Base-by-base conservation (phyloP, 2,329 filamentous ascomycete genomes). In the Chaetomium globosum region DNA sequence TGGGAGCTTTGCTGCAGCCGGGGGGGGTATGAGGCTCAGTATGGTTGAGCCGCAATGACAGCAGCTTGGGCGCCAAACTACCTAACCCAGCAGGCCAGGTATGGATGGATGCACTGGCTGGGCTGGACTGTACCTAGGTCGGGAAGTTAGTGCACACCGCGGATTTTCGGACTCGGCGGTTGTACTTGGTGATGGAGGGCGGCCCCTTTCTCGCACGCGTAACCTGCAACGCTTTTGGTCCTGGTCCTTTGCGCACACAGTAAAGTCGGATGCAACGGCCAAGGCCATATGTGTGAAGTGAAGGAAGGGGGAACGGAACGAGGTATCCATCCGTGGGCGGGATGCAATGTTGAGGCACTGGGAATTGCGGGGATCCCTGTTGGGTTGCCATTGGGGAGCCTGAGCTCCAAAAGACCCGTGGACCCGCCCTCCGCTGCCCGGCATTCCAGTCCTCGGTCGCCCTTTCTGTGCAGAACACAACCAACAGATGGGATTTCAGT, bases 1-100 rank as follows among this genome's bases (percentile, higher is more conserved):
- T 52, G 59, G 58, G 63, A 63, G 61, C 39, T 48, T 26, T 63
- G 62, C 62, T 56, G 63, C 62, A 57, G 60, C 52, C 43, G 39
- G 52, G 21, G 59, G 49, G 33, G 30, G 26, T 3, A 12, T 48
- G 31, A 36, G 55, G 61, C 23, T 67, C 36, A 65, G 51, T 7
- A 30, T 63, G 36, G 46, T 66, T 69, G 64, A 67, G 67, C 67
- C 67, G 58, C 67, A 68, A 58, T 54, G 62, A 58, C 64, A 64
- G 61, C 64, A 33, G 56, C 26, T 56, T 39, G 53, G 53, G 53
- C 53, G 30, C 53, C 53, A 31, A 56, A 31, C 53, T 21, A 56
- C 31, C 51, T 53, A 19, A 53, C 16, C 23, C 51, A 43, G 39
- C 51, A 43, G 39, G 39, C 39, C 5, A n/a, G 39, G 39, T 43